Evolutionary conservation across 768 basidiomycete genomes (phyloP), one percentile per base, ranked within the genome.

Genomic region (Hortiboletus flavorubellus): DNA sequence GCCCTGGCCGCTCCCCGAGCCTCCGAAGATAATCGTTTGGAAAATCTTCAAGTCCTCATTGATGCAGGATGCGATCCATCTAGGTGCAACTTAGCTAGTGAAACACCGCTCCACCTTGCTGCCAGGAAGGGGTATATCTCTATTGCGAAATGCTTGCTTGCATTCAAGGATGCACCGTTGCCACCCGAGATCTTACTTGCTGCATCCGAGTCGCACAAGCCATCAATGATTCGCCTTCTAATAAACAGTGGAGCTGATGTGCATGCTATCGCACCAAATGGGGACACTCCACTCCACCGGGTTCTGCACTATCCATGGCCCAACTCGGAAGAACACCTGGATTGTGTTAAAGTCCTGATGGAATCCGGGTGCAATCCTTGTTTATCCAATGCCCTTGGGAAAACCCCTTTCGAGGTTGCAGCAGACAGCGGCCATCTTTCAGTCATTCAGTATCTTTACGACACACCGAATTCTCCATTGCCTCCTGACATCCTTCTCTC

Each of bases 31-130:
- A 47, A 35, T 4, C 2, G 14, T 10, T 10, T 43, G 3, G 37
- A 42, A 26, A 12, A 2, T 2, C 14, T 43, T 15, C 39, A 40
- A 42, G 21, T 49, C 16, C 52, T 63, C 12, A 7, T 52, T 4
- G 37, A 46, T 30, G 57, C 61, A 0, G 61, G 61, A 11, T 59
- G 61, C 16, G n/a, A 51, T 26, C 44, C 53, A 11, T 47, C 40
- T n/a, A 2, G 6, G 4, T 7, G 5, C 10, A 51, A 62, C 8
- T 16, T 33, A 1, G 16, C 11, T 16, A 42, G 46, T 3, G 6
- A 45, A 18, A 58, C 51, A 1, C 18, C 49, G 0, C 38, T 62
- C 0, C 49, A 53, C 11, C 23, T 37, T n/a, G 60, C 55, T 0
- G 37, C 14, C 8, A 5, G 2, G 9, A 0, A 1, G 5, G 49